phyloP scores from a whole-genome alignment of 2,329 filamentous ascomycete species.

The Talaromyces verruculosus region DNA sequence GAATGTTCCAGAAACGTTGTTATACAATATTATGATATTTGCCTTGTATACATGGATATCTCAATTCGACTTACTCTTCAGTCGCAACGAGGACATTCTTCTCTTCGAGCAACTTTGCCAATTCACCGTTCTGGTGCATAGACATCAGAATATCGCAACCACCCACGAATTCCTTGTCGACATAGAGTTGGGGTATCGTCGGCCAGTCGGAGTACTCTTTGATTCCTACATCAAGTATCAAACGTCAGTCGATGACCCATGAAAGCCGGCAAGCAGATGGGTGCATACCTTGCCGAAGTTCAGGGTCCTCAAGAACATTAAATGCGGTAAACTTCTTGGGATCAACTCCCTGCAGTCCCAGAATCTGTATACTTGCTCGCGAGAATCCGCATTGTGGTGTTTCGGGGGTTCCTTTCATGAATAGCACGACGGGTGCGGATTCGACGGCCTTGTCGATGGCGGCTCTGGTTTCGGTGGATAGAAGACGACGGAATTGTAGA shows the following conservation, averaged over 20 bases:
- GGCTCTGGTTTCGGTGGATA: constrained; percentile 74
- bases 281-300: constrained; percentile 73
- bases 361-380: constrained; percentile 87
- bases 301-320: constrained; percentile 90
- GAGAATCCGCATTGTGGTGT: constrained; percentile 97
- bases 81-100: constrained; percentile 77
- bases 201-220: constrained; percentile 99
- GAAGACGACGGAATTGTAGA: constrained; percentile 55
- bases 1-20: background rate
- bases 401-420: constrained; percentile 99
- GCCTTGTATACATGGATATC: constrained; percentile 3
- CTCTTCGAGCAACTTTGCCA: constrained; percentile 88
- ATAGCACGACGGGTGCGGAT: constrained; percentile 89
- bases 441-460: constrained; percentile 89
- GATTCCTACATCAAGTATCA: constrained; percentile 62
- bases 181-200: constrained; percentile 94
- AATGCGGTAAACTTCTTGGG: constrained; percentile 96
- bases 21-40: constrained; percentile 6
- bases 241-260: constrained; percentile 6
- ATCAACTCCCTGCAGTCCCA: constrained; percentile 92
- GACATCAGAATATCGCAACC: constrained; percentile 96
- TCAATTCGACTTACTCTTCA: constrained; percentile 41
- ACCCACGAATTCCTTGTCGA: constrained; percentile 93
- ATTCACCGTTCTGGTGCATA: constrained; percentile 94
- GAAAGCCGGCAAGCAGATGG: background rate